A percentile compares a stretch with the other conserved stretches of the same genome.
phyloP scores from a whole-genome alignment of 2,329 filamentous ascomycete species.

The Colletotrichum melonis region DNA sequence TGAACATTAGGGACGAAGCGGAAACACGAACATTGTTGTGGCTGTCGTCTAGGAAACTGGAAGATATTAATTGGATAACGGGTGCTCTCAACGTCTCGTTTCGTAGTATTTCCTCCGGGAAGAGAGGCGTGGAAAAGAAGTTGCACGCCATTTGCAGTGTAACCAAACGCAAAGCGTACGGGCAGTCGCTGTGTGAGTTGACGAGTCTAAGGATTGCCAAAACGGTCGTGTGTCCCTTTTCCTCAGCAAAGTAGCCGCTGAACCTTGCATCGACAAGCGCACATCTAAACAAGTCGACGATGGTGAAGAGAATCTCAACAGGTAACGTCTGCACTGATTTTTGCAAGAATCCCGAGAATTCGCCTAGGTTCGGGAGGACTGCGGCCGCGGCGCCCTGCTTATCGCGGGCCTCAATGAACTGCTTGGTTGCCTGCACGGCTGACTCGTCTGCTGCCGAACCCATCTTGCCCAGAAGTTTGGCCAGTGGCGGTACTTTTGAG shows the following conservation, averaged over 20 bases:
- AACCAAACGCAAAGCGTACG: conserved; percentile 86
- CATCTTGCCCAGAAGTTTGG: conserved; percentile 85
- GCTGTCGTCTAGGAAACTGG: conserved; percentile 81
- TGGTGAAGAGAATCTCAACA: conserved; percentile 76
- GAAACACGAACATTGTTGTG: conserved; percentile 83
- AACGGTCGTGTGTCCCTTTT: conserved; percentile 73
- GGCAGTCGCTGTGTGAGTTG: conserved; percentile 67
- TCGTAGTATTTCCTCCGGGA: conserved; percentile 70
- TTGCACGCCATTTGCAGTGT: conserved; percentile 88
- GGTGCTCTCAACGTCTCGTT: conserved; percentile 63
- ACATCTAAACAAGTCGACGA: conserved; percentile 87
- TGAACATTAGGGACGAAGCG: conserved; percentile 85
- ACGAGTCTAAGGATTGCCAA: conserved; percentile 70
- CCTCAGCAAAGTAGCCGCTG: conserved; percentile 85
- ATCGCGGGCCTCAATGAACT: conserved; percentile 76
- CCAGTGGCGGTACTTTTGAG: conserved; percentile 82
- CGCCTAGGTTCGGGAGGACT: conserved; percentile 75
- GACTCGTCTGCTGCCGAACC: conserved; percentile 68
- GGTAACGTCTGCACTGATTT: conserved; percentile 67
- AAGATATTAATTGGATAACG: conserved; percentile 77
- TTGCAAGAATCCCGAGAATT: conserved; percentile 72
- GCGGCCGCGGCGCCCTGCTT: conserved; percentile 71
- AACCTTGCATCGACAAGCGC: conserved; percentile 82
- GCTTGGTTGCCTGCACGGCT: conserved; percentile 72
- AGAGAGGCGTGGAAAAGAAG: conserved; percentile 81